phyloP scores from a whole-genome alignment of 2,329 filamentous ascomycete genomes.

The Graphiopsis chlorocephala region DNA sequence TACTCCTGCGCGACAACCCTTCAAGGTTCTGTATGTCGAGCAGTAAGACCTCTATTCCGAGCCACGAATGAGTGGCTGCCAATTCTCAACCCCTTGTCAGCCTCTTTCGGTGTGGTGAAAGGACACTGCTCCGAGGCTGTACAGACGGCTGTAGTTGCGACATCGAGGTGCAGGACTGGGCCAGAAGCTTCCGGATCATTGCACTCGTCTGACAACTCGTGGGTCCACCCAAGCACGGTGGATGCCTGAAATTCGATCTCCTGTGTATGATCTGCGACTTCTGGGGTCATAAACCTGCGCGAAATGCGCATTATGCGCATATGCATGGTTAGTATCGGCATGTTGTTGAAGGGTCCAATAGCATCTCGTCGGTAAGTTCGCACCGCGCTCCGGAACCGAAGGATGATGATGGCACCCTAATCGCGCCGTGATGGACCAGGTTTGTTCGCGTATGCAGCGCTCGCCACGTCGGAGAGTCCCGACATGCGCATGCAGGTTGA shows the following conservation, averaged over 20 bases:
- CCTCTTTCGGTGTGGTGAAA: background rate
- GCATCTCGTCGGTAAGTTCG: background rate
- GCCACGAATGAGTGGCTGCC: background rate
- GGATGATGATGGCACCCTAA: background rate
- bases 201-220: background rate
- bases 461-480: background rate
- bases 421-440: background rate
- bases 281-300: background rate
- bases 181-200: background rate
- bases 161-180: background rate
- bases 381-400: background rate
- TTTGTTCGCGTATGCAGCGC: background rate
- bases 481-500: background rate
- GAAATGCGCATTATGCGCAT: background rate
- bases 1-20: background rate
- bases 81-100: background rate
- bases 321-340: background rate
- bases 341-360: background rate
- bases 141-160: background rate
- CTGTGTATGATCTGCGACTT: background rate
- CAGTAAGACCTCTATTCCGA: background rate
- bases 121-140: no score
- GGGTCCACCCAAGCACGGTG: background rate
- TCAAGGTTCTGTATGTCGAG: background rate
- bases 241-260: background rate